Evolutionary conservation across 306 rosid genomes (phyloP).

Genomic region (Geum urbanum): DNA sequence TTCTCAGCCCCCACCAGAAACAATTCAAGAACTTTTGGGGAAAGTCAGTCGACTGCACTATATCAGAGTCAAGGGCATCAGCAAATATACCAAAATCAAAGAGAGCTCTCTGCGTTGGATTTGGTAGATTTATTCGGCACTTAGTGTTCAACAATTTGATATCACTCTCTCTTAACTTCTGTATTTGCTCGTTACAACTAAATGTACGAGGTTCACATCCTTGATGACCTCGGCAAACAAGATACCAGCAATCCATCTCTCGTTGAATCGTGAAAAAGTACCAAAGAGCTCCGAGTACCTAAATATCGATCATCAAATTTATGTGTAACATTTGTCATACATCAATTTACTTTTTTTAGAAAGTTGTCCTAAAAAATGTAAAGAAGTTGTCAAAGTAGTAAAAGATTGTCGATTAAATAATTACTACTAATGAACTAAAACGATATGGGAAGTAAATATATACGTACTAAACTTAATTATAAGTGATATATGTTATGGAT

Average conservation of each 20-base stretch:
- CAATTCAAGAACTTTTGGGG: background rate
- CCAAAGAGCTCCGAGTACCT: conserved; percentile 34
- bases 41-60: background rate
- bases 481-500: too few species aligned
- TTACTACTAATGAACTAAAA: too few species aligned
- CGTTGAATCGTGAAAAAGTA: conserved; percentile 27
- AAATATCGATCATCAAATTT: background rate
- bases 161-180: background rate
- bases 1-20: conserved; percentile 10
- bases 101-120: background rate
- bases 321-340: too few species aligned
- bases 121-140: background rate
- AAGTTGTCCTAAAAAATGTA: too few species aligned
- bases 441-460: too few species aligned
- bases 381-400: too few species aligned
- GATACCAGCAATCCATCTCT: conserved; percentile 4
- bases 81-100: background rate
- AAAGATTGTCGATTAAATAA: too few species aligned
- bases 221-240: background rate
- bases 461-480: too few species aligned
- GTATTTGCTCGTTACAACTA: background rate
- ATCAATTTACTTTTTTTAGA: too few species aligned
- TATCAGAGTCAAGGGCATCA: background rate
- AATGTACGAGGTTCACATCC: background rate
- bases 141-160: background rate